Conservation (phyloP, 169 alveolate genomes). For the Eimeria acervulina region DNA sequence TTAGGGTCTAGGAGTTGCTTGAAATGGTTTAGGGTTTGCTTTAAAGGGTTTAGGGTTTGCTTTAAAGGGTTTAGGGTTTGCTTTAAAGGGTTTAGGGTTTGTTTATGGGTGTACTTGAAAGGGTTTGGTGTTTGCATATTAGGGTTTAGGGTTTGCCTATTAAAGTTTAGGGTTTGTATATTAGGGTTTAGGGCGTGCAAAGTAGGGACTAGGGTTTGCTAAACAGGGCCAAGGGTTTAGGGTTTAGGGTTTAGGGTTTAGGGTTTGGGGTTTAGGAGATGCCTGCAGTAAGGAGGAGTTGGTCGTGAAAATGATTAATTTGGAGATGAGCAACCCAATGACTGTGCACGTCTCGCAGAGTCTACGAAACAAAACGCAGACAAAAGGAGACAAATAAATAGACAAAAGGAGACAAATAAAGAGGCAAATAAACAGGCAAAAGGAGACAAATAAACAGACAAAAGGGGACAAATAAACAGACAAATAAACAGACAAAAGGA, state of each 20-base stretch:
- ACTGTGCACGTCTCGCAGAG: slow-evolving; percentile 88
- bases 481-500: not conserved
- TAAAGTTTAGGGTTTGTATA: not conserved
- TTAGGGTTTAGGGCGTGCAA: not conserved
- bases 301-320: slow-evolving; percentile 95
- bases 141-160: not conserved
- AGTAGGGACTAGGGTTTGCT: not conserved
- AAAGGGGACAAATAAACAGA: not conserved
- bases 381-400: not conserved
- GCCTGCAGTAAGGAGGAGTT: slow-evolving; percentile 94
- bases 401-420: not conserved
- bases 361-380: not conserved
- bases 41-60: not conserved
- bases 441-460: not conserved
- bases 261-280: slow-evolving; percentile 77
- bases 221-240: not conserved
- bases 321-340: slow-evolving; percentile 93
- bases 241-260: not conserved
- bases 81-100: not conserved
- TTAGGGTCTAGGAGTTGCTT: not conserved
- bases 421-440: not conserved
- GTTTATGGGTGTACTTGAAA: not conserved
- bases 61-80: not conserved
- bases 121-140: not conserved
- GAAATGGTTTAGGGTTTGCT: not conserved